Conservation (phyloP, 169 alveolate genomes). For the Plasmodium gallinaceum region DNA sequence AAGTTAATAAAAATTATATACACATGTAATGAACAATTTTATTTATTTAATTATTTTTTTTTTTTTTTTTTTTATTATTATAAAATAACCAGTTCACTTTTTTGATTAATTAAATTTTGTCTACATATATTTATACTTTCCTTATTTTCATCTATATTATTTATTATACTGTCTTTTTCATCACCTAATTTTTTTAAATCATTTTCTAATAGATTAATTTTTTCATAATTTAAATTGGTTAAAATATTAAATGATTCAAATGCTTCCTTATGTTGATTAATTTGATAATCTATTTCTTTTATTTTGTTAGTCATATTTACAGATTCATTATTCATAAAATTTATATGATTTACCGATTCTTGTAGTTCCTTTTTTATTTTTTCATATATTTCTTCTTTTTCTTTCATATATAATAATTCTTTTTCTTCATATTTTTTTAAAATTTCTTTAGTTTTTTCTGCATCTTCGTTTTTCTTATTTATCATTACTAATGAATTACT, state of each 20-base stretch:
- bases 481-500: slow-evolving; percentile 25
- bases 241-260: slow-evolving; percentile 51
- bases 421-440: slow-evolving; percentile 34
- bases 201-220: slow-evolving; percentile 25
- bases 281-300: slow-evolving; percentile 70
- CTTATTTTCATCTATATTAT: neutral
- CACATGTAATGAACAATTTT: neutral
- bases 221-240: slow-evolving; percentile 47
- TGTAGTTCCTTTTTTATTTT: slow-evolving; percentile 16
- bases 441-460: slow-evolving; percentile 14
- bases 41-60: neutral
- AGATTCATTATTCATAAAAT: slow-evolving; percentile 63
- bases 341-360: slow-evolving; percentile 10
- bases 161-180: slow-evolving; percentile 17
- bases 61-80: neutral
- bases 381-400: slow-evolving; percentile 17
- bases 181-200: slow-evolving; percentile 11
- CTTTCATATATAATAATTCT: slow-evolving; percentile 5
- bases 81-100: slow-evolving; percentile 13
- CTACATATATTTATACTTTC: neutral
- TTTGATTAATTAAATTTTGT: slow-evolving; percentile 12
- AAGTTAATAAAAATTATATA: too few relatives aligned
- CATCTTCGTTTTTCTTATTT: slow-evolving; percentile 25
- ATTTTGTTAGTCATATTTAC: slow-evolving; percentile 43
- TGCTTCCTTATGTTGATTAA: slow-evolving; percentile 71